These are phyloP conservation scores for Castanea sativa DNA, from an alignment of 306 rosid species.

Conservation along the genomic window DNA sequence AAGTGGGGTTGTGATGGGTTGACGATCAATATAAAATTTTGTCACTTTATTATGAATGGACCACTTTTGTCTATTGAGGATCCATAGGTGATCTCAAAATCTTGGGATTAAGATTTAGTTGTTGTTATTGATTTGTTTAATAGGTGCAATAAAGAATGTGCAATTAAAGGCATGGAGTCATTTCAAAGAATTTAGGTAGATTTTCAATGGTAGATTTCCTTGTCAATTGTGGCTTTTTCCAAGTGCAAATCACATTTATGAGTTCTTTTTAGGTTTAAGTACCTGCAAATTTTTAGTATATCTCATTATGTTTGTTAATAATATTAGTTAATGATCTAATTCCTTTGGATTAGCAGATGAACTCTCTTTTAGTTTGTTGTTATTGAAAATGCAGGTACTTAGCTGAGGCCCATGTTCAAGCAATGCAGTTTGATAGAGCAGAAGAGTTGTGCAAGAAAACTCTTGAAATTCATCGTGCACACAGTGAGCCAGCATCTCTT, in stretches of 20 bases:
- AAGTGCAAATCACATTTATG: background rate
- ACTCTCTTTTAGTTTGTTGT: constrained; percentile 3
- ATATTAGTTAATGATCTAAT: background rate
- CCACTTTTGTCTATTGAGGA: no score
- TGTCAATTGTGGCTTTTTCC: background rate
- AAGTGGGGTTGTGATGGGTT: no score
- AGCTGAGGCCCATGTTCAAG: constrained; percentile 98
- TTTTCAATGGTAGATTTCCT: background rate
- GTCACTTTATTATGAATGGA: no score
- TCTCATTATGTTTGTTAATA: background rate
- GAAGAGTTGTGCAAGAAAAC: constrained; percentile 88
- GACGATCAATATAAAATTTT: no score
- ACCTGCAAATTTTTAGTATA: background rate
- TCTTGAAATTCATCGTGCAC: constrained; percentile 83
- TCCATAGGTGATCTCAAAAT: no score
- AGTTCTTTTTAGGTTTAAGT: background rate
- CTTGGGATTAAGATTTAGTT: no score
- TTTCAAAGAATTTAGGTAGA: background rate
- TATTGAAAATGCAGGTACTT: constrained; percentile 56
- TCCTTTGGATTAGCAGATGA: background rate
- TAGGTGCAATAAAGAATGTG: no score
- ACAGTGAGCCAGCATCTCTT: constrained; percentile 96
- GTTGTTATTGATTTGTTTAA: no score
- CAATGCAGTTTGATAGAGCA: constrained; percentile 97
- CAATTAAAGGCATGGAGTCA: no score